Evolutionary conservation across 2,329 filamentous ascomycete genomes (phyloP).

Genomic region (Juglanconis juglandina): DNA sequence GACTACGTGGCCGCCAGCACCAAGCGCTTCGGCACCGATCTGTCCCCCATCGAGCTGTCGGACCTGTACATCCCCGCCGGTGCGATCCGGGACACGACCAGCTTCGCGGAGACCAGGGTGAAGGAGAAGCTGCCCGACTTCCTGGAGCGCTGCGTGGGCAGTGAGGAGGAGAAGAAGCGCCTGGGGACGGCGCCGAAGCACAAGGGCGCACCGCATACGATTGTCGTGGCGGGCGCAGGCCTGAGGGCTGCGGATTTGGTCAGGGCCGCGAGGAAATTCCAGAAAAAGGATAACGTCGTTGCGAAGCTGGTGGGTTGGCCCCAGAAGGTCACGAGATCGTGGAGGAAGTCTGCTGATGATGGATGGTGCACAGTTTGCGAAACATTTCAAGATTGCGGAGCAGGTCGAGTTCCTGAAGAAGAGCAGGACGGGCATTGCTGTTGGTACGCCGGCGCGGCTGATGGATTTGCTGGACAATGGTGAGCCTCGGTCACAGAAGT

Average conservation of each 20-base stretch:
- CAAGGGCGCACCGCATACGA: conserved; percentile 75
- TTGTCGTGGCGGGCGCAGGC: conserved; percentile 82
- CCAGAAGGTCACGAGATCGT: no score
- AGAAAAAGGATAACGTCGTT: conserved; percentile 72
- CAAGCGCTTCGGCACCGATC: conserved; percentile 71
- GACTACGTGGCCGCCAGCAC: conserved; percentile 82
- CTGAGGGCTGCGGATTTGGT: conserved; percentile 82
- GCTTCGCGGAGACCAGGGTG: conserved; percentile 63
- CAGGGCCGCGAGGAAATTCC: conserved; percentile 72
- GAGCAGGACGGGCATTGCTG: conserved; percentile 74
- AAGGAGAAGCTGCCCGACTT: conserved; percentile 75
- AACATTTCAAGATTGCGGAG: conserved; percentile 94
- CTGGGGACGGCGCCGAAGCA: conserved; percentile 64
- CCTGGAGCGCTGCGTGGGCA: conserved; percentile 60
- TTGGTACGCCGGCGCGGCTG: conserved; percentile 83
- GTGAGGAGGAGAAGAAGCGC: conserved; percentile 31
- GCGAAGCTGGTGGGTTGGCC: conserved; percentile 65
- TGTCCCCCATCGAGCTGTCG: conserved; percentile 80
- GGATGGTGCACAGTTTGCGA: conserved; percentile 64
- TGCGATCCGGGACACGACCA: conserved; percentile 75
- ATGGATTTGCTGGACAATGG: conserved; percentile 79
- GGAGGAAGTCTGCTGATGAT: conserved; percentile 16
- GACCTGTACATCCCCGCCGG: conserved; percentile 76
- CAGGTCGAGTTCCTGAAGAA: conserved; percentile 71
- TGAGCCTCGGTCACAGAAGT: conserved; percentile 32